A percentile compares a stretch with the other conserved stretches of the same genome.
These are phyloP conservation scores for Saccharum hybrid DNA, from an alignment of 202 grass and related monocot genomes.

Conservation along the genomic window DNA sequence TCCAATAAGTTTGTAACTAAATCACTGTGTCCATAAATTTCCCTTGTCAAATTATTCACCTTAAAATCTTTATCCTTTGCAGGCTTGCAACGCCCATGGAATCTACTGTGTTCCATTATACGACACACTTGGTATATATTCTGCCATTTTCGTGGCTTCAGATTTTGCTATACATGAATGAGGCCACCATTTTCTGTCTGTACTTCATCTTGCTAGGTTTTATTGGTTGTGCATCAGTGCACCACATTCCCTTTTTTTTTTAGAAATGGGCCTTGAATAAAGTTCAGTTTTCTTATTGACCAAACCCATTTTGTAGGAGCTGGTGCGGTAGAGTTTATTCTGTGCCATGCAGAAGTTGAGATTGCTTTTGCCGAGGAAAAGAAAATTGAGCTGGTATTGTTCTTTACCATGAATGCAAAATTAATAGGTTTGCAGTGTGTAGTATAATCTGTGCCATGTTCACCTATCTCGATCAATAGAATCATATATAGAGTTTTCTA, in stretches of 20 bases:
- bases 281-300: constrained; percentile 43
- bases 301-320: constrained; percentile 61
- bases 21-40: not conserved
- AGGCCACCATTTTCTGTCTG: constrained; percentile 17
- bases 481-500: constrained; percentile 9
- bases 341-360: constrained; percentile 91
- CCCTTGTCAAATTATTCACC: constrained; percentile 38
- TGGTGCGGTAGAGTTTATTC: constrained; percentile 92
- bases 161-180: constrained; percentile 14
- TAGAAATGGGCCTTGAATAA: constrained; percentile 21
- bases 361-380: constrained; percentile 95
- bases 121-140: constrained; percentile 87
- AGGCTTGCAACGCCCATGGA: constrained; percentile 98
- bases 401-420: constrained; percentile 32
- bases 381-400: constrained; percentile 72
- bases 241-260: not conserved
- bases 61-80: constrained; percentile 45
- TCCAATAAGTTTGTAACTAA: not conserved
- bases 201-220: constrained; percentile 13
- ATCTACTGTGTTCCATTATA: constrained; percentile 92
- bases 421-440: constrained; percentile 36
- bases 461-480: constrained; percentile 10
- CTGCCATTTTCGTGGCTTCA: constrained; percentile 30
- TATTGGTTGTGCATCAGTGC: constrained; percentile 5
- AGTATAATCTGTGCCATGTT: not conserved